Base-by-base conservation (phyloP, 2,329 filamentous ascomycete genomes). In the Bertia moriformis region DNA sequence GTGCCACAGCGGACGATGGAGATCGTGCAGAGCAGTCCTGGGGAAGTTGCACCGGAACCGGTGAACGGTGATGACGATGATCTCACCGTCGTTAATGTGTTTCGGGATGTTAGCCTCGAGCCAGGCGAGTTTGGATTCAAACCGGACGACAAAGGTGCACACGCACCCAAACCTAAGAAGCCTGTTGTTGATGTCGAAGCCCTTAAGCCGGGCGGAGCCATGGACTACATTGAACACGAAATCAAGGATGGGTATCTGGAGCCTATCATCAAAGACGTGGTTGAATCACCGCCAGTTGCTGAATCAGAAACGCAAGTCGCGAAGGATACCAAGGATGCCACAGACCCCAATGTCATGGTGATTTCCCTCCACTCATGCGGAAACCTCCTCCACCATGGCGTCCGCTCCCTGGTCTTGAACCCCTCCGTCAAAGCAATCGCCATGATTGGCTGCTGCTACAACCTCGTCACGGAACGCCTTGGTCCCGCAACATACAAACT, bases 391-490 rank as follows among this genome's bases (percentile, higher is more conserved):
- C 77, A 82, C 51, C 77, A 82, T 49, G 77, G 73, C 2, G 61
- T 82, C 5, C 68, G 74, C 18, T 76, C 75, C 2, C 59, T 82
- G 5, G 55, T 71, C 2, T 52, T 77, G 19, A 81, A 79, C 48
- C 69, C 71, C 2, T 65, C 69, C 4, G 74, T 81, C 37, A 66
- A 67, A 33, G 73, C 73, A 13, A 73, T 81, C 18, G 76, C 76
- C 40, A 70, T 82, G 61, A 73, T 82, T 44, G 77, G 77, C 29
- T 82, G 77, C 55, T 82, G 77, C 59, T 81, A 82, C 59, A 82
- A 82, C 44, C 67, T 82, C 7, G 58, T 81, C 32, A 81, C 76
- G 1, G 77, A 82, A 51, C 65, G 77, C 29, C 64, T 79, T 3
- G 72, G 73, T 0, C 68, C 32, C 7, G 32, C 73, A 18, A 77